Evolutionary conservation across 2,329 filamentous ascomycete genomes (phyloP), one percentile per base, ranked within the genome.

Genomic region (Beauveria sp.): DNA sequence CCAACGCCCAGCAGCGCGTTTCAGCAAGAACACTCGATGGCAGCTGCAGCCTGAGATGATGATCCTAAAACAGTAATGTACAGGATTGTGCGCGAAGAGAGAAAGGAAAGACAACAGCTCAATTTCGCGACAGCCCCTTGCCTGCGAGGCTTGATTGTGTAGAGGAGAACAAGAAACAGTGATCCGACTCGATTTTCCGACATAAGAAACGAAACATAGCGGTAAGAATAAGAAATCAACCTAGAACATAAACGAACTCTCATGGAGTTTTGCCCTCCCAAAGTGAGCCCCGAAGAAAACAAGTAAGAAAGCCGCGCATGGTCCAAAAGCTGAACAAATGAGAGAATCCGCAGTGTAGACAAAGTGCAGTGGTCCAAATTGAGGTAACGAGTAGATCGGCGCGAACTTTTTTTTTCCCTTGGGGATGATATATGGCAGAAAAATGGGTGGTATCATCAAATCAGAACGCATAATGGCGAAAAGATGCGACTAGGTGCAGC

Each of bases 31-130:
- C 71, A 72, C 68, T 70, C 64, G 65, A 69, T 68, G 71, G 69
- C 66, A 69, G 70, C 79, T 77, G 75, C 77, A 75, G 76, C 68
- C 74, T 43, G 48, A 58, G 48, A 75, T 71, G 70, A 70, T 76
- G 74, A 73, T 76, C 76, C 77, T 73, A 69, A 78, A 74, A 72
- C 61, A 62, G 75, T 83, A 83, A 81, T 83, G 78, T 83, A 83
- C 80, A 83, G 75, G 75, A 77, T 74, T 76, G 74, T 73, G 71
- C 66, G 34, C 43, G 59, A 22, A 34, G 43, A 58, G 34, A 58
- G 31, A 55, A 55, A 42, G 7, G 26, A 55, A 55, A 34, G 43
- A 49, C n/a, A 28, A 43, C 59, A 61, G 34, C 50, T 54, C 59
- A 26, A 31, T 55, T 45, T 61, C 40, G 51, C 59, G 42, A 55